Conservation (phyloP, 306 rosid species). For the cucumber (Cucumis sativus) region DNA sequence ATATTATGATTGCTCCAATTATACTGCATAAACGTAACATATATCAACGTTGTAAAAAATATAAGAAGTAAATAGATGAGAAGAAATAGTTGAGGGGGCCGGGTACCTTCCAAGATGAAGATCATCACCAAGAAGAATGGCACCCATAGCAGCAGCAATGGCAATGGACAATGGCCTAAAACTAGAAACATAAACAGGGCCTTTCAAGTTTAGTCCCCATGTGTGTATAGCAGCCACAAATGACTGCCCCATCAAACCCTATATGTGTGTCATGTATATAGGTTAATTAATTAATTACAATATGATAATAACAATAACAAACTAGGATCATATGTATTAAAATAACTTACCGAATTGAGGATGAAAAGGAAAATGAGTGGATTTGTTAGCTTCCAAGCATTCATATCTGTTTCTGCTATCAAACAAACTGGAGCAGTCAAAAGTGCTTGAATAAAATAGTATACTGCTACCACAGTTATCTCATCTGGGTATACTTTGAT, state of each 20-base stretch:
- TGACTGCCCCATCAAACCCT: slow-evolving; percentile 62
- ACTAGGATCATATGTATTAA: no score
- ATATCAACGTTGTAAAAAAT: no score
- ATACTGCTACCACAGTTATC: slow-evolving; percentile 51
- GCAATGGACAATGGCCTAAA: slow-evolving; percentile 81
- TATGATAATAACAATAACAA: no score
- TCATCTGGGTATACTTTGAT: slow-evolving; percentile 62
- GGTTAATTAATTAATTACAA: no score
- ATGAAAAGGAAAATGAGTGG: slow-evolving; percentile 34
- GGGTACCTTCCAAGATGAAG: slow-evolving; percentile 66
- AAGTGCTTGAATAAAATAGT: slow-evolving; percentile 56
- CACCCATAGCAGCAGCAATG: slow-evolving; percentile 46
- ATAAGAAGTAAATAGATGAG: no score
- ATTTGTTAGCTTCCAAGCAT: slow-evolving; percentile 67
- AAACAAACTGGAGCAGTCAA: slow-evolving; percentile 46
- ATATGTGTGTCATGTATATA: neutral
- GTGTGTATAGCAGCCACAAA: slow-evolving; percentile 44
- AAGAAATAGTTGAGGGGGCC: no score
- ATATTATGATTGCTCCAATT: slow-evolving; percentile 70
- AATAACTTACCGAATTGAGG: slow-evolving; percentile 45
- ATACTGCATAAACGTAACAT: slow-evolving; percentile 29
- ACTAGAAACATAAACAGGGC: slow-evolving; percentile 82
- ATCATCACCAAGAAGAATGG: slow-evolving; percentile 54
- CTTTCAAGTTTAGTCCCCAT: slow-evolving; percentile 69
- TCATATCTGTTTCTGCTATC: slow-evolving; percentile 45